Evolutionary conservation across 1,284 basidiomycete genomes (phyloP).

Genomic region (Porphyrellus sp.): DNA sequence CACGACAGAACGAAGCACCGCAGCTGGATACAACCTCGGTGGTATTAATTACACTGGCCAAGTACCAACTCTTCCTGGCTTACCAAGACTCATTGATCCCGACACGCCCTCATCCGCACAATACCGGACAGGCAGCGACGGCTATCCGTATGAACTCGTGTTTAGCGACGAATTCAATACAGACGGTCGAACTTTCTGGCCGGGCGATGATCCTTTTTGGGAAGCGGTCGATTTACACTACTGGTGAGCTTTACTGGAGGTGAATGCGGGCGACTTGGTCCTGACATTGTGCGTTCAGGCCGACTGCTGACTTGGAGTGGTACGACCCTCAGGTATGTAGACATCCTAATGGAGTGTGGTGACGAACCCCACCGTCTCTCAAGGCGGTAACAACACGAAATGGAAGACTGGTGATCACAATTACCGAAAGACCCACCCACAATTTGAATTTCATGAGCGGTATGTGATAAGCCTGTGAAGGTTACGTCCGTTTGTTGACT

Average conservation of each 20-base stretch:
- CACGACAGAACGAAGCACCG: conserved; percentile 30
- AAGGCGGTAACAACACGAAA: conserved; percentile 63
- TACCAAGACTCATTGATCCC: conserved; percentile 62
- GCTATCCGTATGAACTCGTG: conserved; percentile 74
- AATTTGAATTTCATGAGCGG: conserved; percentile 79
- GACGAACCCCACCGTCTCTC: conserved; percentile 1
- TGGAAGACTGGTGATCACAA: conserved; percentile 77
- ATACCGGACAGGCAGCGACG: conserved; percentile 62
- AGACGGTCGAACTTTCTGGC: conserved; percentile 75
- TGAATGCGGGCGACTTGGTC: background rate
- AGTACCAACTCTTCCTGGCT: conserved; percentile 56
- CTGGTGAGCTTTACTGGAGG: conserved; percentile 44
- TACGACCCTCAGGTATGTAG: conserved; percentile 65
- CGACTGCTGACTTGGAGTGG: conserved; percentile 85
- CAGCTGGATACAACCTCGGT: conserved; percentile 69
- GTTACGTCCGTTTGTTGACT: conserved; percentile 7
- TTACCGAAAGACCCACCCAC: conserved; percentile 59
- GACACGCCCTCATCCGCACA: conserved; percentile 61
- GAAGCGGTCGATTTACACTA: conserved; percentile 71
- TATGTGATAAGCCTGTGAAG: conserved; percentile 33
- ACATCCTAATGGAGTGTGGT: background rate
- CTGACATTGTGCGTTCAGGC: conserved; percentile 41
- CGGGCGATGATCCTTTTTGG: conserved; percentile 79
- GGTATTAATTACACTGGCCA: conserved; percentile 74
- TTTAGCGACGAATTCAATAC: conserved; percentile 92